These are phyloP conservation scores for Salvia miltiorrhiza DNA, from an alignment of 257 asterid genomes.

Conservation along the genomic window DNA sequence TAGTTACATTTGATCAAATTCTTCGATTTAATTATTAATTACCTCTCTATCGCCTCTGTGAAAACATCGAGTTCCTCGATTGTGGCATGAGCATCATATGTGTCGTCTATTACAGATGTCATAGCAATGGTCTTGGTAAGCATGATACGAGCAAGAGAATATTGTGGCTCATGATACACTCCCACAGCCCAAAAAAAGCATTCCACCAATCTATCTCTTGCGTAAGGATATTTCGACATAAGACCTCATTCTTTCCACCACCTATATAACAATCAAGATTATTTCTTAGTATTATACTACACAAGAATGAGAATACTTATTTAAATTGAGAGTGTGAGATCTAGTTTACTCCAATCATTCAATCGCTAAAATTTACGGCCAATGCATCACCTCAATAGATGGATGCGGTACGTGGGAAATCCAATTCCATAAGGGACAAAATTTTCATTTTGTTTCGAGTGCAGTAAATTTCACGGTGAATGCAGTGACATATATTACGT, in stretches of 20 bases:
- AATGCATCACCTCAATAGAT: too few relatives aligned
- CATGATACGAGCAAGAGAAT: background rate
- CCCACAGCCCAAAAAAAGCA: slow-evolving; percentile 11
- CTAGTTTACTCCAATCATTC: too few relatives aligned
- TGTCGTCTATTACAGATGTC: background rate
- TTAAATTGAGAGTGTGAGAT: too few relatives aligned
- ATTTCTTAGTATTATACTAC: too few relatives aligned
- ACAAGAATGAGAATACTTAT: too few relatives aligned
- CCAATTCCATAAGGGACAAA: too few relatives aligned
- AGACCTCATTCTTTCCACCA: slow-evolving; percentile 25
- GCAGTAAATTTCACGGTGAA: too few relatives aligned
- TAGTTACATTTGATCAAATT: too few relatives aligned
- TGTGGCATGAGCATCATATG: slow-evolving; percentile 10
- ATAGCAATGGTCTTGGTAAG: background rate
- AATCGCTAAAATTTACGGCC: too few relatives aligned
- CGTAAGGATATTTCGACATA: slow-evolving; percentile 14
- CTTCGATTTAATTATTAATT: background rate
- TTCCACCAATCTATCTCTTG: slow-evolving; percentile 26
- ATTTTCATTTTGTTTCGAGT: too few relatives aligned
- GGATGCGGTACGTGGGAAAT: too few relatives aligned
- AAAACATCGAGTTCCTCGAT: slow-evolving; percentile 8
- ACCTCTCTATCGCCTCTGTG: slow-evolving; percentile 18
- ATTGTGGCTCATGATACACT: background rate
- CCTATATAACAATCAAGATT: slow-evolving; percentile 9
- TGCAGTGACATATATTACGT: too few relatives aligned